Base-by-base conservation (phyloP, 805 yeast species). In the Priceomyces medius region DNA sequence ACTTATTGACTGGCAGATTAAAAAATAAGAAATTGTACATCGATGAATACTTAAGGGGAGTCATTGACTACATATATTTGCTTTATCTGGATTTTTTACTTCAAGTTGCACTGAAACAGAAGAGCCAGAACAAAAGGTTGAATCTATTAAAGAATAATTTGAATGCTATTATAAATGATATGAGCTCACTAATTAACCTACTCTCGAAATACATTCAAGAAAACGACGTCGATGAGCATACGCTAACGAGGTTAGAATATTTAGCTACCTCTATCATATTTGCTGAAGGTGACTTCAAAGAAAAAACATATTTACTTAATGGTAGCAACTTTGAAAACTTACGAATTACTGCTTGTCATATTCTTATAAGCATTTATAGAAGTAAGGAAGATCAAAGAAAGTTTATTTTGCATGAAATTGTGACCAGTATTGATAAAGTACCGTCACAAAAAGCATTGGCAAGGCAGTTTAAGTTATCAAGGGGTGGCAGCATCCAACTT, bases 241-340 rank as follows among this genome's bases (percentile, higher is more conserved):
- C 74, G 0, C 53, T 83, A 7, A 80, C 88, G 0, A 76, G 74
- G 46, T 50, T 86, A 20, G 87, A 83, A 45, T 84, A 79, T 49
- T 55, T 79, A 18, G 59, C 74, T 6, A 49, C 69, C 6, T 58
- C 56, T 23, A 49, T 72, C 1, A 54, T 81, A 1, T 80, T 77
- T 47, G 49, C 55, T 18, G 71, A 66, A n/a, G 41, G 45, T 1
- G 50, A 56, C 17, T 26, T 43, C 10, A 58, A 58, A 33, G 58
- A 56, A 12, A 53, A 49, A 33, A 41, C 42, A 3, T 47, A 61
- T 1, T 12, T 58, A 3, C 34, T 62, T 5, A 59, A 50, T 2
- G 27, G 38, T 0, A 26, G 54, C 2, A 45, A 43, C 5, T 54
- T 60, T 3, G 66, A 64, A 12, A 49, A 54, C 3, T 45, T 74